Evolutionary conservation across 2,329 filamentous ascomycete species (phyloP).

Genomic region (Cytospora piceae): DNA sequence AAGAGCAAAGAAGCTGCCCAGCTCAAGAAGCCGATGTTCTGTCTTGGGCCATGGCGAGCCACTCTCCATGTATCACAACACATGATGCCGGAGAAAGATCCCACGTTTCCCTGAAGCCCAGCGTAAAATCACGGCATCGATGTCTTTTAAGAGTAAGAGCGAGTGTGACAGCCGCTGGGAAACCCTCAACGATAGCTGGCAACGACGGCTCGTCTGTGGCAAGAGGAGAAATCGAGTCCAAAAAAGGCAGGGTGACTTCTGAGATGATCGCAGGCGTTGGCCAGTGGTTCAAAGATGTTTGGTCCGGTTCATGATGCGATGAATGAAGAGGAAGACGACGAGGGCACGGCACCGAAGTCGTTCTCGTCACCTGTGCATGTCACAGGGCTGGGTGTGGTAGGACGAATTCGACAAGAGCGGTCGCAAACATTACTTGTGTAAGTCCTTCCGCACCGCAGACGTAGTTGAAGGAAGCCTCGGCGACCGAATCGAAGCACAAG

Average conservation of each 20-base stretch:
- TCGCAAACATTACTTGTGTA: not conserved
- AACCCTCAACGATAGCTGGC: not conserved
- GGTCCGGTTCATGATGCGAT: not conserved
- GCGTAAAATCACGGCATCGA: not conserved
- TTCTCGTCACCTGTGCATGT: not conserved
- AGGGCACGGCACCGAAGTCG: not conserved
- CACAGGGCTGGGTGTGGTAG: not conserved
- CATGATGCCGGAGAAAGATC: not conserved
- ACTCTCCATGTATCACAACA: too few relatives aligned
- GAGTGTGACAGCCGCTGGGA: not conserved
- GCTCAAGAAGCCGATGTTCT: not conserved
- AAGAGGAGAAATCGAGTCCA: not conserved
- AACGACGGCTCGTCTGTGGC: not conserved
- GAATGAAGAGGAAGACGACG: not conserved
- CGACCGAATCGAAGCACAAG: not conserved
- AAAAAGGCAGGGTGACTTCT: not conserved
- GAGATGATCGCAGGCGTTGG: not conserved
- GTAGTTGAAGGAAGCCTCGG: not conserved
- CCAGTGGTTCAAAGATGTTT: not conserved
- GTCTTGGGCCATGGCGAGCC: not conserved
- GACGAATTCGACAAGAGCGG: not conserved
- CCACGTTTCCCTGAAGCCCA: not conserved
- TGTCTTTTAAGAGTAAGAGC: not conserved
- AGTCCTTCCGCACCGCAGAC: not conserved
- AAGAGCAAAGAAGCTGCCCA: slow-evolving; percentile 8